Base-by-base conservation (phyloP, 2,329 filamentous ascomycete genomes). In the Hypoxylon sp. region DNA sequence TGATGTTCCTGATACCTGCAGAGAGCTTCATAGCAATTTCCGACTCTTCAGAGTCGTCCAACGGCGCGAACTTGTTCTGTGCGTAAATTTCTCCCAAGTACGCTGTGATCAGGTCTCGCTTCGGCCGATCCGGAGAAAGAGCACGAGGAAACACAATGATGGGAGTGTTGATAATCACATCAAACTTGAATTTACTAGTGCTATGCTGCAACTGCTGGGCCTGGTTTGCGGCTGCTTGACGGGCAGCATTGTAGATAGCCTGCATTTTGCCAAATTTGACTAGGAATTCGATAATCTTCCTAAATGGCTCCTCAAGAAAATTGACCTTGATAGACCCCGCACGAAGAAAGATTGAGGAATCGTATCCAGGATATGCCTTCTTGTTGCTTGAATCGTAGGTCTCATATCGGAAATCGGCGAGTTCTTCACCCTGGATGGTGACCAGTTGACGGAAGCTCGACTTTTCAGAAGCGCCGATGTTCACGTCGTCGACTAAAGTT, bases 261-360 rank as follows among this genome's bases (percentile, higher is more conserved):
- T 99, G 96, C 96, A 99, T 99, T 81, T 97, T 97, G 67, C 97
- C 96, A 79, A 99, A 99, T 76, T 99, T 99, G 79, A 99, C 94
- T 47, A 97, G 85, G 80, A 99, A 99, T 73, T 97, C 93, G 80
- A 99, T 93, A 71, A 99, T 98, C 81, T 98, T 98, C 58, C 96
- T 90, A 84, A 98, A 98, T 0, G 96, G 96, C 79, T 99, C 97
- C 69, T 98, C 95, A 3, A 98, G 83, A 78, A 99, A 99, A 78
- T 98, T 98, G 78, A 99, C 86, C 81, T 97, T 98, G 79, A 99
- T 91, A 0, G 96, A 99, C 1, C 96, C 96, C 17, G 96, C 95
- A 37, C 95, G 90, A 10, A 99, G 84, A 76, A 90, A 97, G 31
- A 99, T 90, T 1, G 94, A 95, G 13, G 93, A 96, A 77, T 98